A percentile compares a stretch with the other conserved stretches of the same genome.
Evolutionary conservation across 2,329 filamentous ascomycete genomes (phyloP).

Genomic region (Cercospora sp.): DNA sequence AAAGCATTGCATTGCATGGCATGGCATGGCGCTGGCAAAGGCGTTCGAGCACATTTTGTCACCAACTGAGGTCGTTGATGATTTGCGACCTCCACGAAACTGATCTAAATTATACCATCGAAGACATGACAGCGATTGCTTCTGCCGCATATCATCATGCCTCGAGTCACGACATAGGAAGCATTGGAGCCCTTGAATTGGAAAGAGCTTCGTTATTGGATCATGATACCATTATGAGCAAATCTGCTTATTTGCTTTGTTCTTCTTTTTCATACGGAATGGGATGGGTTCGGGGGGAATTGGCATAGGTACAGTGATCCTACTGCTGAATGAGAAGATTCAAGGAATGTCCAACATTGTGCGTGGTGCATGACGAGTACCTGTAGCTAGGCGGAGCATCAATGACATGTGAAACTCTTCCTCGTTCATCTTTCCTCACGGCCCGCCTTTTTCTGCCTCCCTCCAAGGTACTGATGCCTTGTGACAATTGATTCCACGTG

Average conservation of each 20-base stretch:
- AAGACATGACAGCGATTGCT: conserved; percentile 11
- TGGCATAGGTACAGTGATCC: conserved; percentile 1
- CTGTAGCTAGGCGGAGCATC: not conserved
- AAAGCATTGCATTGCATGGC: conserved; percentile 14
- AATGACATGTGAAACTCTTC: not conserved
- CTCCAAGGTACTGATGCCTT: not conserved
- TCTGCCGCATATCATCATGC: conserved; percentile 12
- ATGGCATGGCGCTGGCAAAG: conserved; percentile 8
- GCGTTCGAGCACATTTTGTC: conserved; percentile 8
- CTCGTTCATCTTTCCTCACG: not conserved
- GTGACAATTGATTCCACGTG: not conserved
- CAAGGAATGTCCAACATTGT: not conserved
- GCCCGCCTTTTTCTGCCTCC: not conserved
- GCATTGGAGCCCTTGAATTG: conserved; percentile 4
- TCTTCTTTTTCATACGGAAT: not conserved
- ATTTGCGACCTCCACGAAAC: conserved; percentile 4
- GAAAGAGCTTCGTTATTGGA: conserved; percentile 12
- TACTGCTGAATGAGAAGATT: not conserved
- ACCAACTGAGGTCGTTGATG: not conserved
- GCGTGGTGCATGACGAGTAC: not conserved
- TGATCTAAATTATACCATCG: conserved; percentile 15
- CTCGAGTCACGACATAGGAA: conserved; percentile 9
- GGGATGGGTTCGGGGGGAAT: not conserved
- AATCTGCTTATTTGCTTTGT: conserved; percentile 8
- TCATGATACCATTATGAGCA: conserved; percentile 17